These are phyloP conservation scores for Corymbia calophylla DNA, from an alignment of 441 rosid species.

Conservation along the genomic window DNA sequence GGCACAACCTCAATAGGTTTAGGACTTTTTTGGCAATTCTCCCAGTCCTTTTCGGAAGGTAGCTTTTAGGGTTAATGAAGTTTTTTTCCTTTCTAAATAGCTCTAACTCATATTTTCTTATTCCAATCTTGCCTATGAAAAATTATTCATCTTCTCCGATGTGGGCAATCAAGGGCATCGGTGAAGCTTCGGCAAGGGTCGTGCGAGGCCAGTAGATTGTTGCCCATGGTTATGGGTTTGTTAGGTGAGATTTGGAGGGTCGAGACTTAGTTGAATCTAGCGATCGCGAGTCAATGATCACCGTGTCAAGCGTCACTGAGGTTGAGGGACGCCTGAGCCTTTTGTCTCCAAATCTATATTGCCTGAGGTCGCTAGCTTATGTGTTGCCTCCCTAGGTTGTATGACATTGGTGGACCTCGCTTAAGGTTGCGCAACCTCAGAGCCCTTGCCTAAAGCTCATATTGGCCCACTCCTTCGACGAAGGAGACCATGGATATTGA, in stretches of 20 bases:
- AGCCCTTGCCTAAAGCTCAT: neutral
- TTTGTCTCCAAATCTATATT: neutral
- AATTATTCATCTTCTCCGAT: accelerated
- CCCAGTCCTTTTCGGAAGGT: neutral
- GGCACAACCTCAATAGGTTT: no score
- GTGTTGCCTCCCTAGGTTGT: neutral
- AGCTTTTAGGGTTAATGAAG: no score
- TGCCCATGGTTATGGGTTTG: neutral
- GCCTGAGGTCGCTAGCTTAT: neutral
- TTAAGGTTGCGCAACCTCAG: neutral
- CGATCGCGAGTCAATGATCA: neutral
- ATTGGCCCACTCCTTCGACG: neutral
- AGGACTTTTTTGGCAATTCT: no score
- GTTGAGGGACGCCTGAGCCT: accelerated
- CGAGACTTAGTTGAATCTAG: accelerated
- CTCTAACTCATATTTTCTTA: no score
- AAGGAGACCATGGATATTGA: neutral
- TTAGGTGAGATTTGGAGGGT: neutral
- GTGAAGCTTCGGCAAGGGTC: neutral
- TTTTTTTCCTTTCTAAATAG: neutral
- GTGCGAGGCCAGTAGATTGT: neutral
- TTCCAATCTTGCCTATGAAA: neutral
- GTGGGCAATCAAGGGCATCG: accelerated
- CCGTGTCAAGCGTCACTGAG: accelerated
- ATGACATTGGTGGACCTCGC: accelerated